Percentiles rank a stretch among this genome's conserved stretches.
Evolutionary conservation across 805 yeast species (phyloP).

Genomic region (Kazachstania viticola): DNA sequence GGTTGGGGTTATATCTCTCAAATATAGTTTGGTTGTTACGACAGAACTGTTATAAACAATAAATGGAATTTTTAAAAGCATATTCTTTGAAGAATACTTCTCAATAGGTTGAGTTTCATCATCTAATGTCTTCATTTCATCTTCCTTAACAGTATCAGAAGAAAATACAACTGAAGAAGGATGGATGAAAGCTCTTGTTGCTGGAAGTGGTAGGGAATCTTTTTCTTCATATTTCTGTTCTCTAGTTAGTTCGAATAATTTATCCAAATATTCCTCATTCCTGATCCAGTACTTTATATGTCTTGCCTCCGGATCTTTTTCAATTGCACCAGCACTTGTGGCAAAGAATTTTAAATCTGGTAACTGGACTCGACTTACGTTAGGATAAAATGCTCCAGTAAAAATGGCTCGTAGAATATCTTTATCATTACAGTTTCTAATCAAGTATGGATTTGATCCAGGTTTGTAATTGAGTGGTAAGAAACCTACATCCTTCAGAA

Average conservation of each 20-base stretch:
- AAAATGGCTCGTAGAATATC: constrained; percentile 53
- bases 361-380: constrained; percentile 63
- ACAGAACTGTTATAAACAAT: constrained; percentile 50
- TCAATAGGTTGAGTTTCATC: constrained; percentile 11
- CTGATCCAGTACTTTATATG: constrained; percentile 63
- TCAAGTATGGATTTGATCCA: constrained; percentile 26
- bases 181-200: constrained; percentile 68
- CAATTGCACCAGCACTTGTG: constrained; percentile 68
- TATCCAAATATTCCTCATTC: constrained; percentile 40
- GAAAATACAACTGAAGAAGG: constrained; percentile 74
- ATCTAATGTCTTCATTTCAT: constrained; percentile 15
- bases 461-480: constrained; percentile 42
- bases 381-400: constrained; percentile 77
- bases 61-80: constrained; percentile 41
- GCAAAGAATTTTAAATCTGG: constrained; percentile 72
- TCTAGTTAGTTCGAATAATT: constrained; percentile 11
- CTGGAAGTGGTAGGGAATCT: constrained; percentile 32
- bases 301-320: constrained; percentile 73
- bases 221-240: constrained; percentile 3
- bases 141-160: constrained; percentile 22
- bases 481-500: constrained; percentile 71
- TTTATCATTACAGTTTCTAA: constrained; percentile 40
- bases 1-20: constrained; percentile 73
- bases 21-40: constrained; percentile 53
- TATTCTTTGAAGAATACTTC: constrained; percentile 22